These are phyloP conservation scores for Bjerkandera adusta DNA, from an alignment of 1,284 basidiomycete species.

Conservation along the genomic window DNA sequence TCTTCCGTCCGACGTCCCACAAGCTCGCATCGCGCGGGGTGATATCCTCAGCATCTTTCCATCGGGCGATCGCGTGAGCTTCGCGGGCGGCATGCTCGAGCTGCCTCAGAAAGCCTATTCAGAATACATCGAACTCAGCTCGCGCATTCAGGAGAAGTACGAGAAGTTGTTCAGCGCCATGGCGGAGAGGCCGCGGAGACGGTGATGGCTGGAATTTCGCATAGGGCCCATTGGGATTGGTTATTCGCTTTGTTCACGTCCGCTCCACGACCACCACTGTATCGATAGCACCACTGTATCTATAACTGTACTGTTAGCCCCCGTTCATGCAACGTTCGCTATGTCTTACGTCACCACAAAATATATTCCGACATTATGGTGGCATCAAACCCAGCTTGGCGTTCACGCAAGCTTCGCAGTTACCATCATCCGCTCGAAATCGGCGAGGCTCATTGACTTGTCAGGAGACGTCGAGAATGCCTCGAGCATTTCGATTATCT, in stretches of 20 bases:
- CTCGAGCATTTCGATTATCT: conserved; percentile 76
- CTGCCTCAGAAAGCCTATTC: conserved; percentile 52
- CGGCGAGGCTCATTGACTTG: conserved; percentile 60
- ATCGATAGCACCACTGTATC: conserved; percentile 6
- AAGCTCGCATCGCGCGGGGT: conserved; percentile 53
- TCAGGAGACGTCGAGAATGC: conserved; percentile 66
- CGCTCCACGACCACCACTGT: not conserved
- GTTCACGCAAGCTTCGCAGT: conserved; percentile 41
- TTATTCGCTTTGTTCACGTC: not conserved
- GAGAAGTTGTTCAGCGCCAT: conserved; percentile 41
- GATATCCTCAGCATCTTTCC: conserved; percentile 60
- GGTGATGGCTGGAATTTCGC: not conserved
- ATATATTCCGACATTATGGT: conserved; percentile 3
- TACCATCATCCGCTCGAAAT: conserved; percentile 75
- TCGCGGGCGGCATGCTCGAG: conserved; percentile 55
- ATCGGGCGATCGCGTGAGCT: conserved; percentile 33
- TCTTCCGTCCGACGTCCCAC: conserved; percentile 51
- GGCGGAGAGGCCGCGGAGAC: conserved; percentile 1
- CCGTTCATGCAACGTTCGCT: not conserved
- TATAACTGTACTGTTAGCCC: not conserved
- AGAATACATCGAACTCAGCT: conserved; percentile 50
- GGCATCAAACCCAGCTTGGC: too few relatives aligned
- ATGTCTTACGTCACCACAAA: too few relatives aligned
- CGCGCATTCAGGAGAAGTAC: conserved; percentile 45
- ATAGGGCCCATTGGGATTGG: not conserved